phyloP scores from a whole-genome alignment of 2,329 filamentous ascomycete genomes.

The Neophaeococcomyces aloes region DNA sequence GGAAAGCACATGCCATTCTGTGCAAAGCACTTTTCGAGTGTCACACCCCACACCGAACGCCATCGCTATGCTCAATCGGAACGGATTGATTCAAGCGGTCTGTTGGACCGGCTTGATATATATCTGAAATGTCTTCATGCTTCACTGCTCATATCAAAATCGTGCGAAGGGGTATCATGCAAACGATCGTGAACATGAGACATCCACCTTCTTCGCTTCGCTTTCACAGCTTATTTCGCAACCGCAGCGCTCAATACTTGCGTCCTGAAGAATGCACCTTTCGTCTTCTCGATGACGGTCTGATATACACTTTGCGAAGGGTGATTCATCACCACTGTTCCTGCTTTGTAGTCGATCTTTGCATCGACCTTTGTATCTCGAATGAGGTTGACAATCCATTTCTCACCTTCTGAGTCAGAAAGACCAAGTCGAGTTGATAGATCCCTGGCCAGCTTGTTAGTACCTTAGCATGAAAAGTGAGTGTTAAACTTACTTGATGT shows the following conservation, averaged over 20 bases:
- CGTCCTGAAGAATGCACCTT: slow-evolving; percentile 96
- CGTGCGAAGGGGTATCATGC: no score
- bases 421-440: slow-evolving; percentile 84
- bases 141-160: no score
- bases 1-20: no score
- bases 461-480: slow-evolving; percentile 1
- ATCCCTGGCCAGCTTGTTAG: slow-evolving; percentile 46
- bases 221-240: slow-evolving; percentile 33
- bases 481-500: slow-evolving; percentile 60
- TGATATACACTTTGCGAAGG: slow-evolving; percentile 97
- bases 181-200: no score
- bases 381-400: slow-evolving; percentile 99
- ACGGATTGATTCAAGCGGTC: no score
- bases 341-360: slow-evolving; percentile 98
- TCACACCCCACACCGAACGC: no score
- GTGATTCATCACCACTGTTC: slow-evolving; percentile 98
- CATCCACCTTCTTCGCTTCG: no score
- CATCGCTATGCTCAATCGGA: no score
- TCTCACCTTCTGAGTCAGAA: slow-evolving; percentile 91
- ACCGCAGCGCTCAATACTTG: slow-evolving; percentile 66
- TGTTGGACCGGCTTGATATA: no score
- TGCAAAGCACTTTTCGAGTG: no score
- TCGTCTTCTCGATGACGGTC: slow-evolving; percentile 97
- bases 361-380: slow-evolving; percentile 93
- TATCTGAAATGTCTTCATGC: no score